These are phyloP conservation scores for Phytopythium ostracodes DNA, from an alignment of 352 stramenopile genomes.

Conservation along the genomic window DNA sequence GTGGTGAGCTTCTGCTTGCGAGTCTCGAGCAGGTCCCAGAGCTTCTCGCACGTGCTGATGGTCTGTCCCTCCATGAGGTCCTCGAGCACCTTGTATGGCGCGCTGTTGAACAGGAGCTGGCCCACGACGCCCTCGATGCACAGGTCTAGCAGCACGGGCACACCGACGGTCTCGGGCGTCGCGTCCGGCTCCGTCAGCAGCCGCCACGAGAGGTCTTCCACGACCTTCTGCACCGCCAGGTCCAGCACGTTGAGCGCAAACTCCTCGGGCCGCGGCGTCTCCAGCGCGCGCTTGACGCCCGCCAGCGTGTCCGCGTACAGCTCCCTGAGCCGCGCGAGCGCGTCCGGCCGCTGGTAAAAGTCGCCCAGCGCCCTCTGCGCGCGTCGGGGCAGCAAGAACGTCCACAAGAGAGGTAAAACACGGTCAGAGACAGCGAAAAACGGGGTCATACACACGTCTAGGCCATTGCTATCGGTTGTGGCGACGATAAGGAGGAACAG, in stretches of 20 bases:
- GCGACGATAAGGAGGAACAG: neutral
- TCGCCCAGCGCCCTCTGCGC: slow-evolving; percentile 44
- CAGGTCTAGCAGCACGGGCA: slow-evolving; percentile 71
- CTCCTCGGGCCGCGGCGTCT: slow-evolving; percentile 32
- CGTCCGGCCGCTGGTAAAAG: slow-evolving; percentile 58
- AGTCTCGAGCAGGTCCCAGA: slow-evolving; percentile 80
- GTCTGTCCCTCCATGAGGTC: slow-evolving; percentile 86
- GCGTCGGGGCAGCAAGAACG: neutral
- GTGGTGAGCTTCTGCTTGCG: slow-evolving; percentile 74
- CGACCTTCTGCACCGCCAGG: slow-evolving; percentile 75
- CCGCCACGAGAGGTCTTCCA: slow-evolving; percentile 73
- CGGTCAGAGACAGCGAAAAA: neutral
- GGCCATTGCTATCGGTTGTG: neutral
- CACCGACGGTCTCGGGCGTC: slow-evolving; percentile 50
- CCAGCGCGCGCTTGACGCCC: slow-evolving; percentile 26
- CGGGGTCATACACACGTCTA: neutral
- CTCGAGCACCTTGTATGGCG: slow-evolving; percentile 83
- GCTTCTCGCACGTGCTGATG: slow-evolving; percentile 80
- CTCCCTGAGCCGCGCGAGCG: slow-evolving; percentile 39
- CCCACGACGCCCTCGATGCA: slow-evolving; percentile 73
- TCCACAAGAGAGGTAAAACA: no score
- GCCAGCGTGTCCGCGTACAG: slow-evolving; percentile 38
- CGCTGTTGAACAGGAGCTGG: slow-evolving; percentile 62
- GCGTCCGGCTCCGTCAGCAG: slow-evolving; percentile 57
- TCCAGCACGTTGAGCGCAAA: slow-evolving; percentile 64